Percentiles rank a stretch among this genome's conserved stretches.
Conservation (phyloP, 1,284 basidiomycete genomes). For the Tetrapyrgos nigripes region DNA sequence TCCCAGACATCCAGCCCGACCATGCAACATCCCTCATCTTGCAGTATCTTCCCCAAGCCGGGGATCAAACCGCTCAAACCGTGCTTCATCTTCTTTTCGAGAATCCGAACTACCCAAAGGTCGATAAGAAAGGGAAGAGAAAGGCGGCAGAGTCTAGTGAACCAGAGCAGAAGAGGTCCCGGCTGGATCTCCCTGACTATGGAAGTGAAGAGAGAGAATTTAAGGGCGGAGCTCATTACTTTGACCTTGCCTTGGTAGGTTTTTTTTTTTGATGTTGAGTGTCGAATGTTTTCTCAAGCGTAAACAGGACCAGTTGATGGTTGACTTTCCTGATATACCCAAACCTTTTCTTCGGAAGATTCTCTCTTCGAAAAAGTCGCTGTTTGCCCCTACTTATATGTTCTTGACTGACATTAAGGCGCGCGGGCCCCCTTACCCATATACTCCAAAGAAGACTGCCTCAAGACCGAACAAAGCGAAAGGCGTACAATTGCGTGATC, state of each 20-base stretch:
- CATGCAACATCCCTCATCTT: conserved; percentile 55
- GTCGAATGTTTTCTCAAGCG: conserved; percentile 4
- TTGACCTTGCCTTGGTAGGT: conserved; percentile 56
- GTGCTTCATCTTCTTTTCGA: conserved; percentile 69
- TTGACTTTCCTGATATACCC: conserved; percentile 65
- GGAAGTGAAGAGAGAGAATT: conserved; percentile 46
- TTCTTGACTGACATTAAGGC: conserved; percentile 45
- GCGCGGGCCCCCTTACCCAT: conserved; percentile 39
- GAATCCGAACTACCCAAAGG: conserved; percentile 63
- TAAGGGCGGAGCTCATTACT: conserved; percentile 51
- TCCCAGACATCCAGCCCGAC: conserved; percentile 68
- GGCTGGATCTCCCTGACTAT: conserved; percentile 56
- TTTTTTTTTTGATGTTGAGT: not conserved
- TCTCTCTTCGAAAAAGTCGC: conserved; percentile 42
- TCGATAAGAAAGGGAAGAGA: conserved; percentile 62
- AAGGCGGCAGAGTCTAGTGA: conserved; percentile 37
- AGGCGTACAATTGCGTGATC: conserved; percentile 33
- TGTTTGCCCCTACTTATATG: conserved; percentile 69
- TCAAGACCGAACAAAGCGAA: conserved; percentile 49
- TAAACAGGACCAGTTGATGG: conserved; percentile 54
- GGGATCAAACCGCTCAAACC: conserved; percentile 50
- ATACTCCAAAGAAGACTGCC: conserved; percentile 44
- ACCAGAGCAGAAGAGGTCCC: conserved; percentile 24
- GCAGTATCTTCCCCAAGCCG: conserved; percentile 39
- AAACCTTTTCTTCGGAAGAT: conserved; percentile 52